Evolutionary conservation across 768 basidiomycete genomes (phyloP).

Genomic region (Lyophyllum shimeji): DNA sequence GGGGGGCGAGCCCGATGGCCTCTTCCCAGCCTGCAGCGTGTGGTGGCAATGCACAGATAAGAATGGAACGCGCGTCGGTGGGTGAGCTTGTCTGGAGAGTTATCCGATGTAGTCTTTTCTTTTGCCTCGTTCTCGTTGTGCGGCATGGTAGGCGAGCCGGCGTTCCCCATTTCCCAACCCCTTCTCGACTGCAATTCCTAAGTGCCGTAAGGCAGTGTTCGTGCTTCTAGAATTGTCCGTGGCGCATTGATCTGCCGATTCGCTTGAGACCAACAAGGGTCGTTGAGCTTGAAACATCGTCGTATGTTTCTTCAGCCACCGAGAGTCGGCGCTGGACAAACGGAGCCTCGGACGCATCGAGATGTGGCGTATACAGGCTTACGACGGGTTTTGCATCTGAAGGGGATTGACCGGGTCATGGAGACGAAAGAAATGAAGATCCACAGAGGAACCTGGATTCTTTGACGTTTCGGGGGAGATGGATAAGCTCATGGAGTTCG

Average conservation of each 20-base stretch:
- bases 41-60: conserved; percentile 57
- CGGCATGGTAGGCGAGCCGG: not conserved
- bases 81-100: not conserved
- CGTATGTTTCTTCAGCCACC: too few relatives aligned
- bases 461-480: too few relatives aligned
- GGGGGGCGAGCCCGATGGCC: conserved; percentile 62
- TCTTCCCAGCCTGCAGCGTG: conserved; percentile 56
- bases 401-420: too few relatives aligned
- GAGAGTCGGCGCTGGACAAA: too few relatives aligned
- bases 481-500: not conserved
- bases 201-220: not conserved
- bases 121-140: too few relatives aligned
- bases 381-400: too few relatives aligned
- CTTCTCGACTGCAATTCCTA: not conserved
- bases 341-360: too few relatives aligned
- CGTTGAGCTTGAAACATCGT: too few relatives aligned
- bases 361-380: too few relatives aligned
- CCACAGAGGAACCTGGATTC: too few relatives aligned
- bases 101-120: not conserved
- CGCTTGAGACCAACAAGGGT: too few relatives aligned
- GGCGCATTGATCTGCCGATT: not conserved
- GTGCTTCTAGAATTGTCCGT: not conserved
- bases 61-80: conserved; percentile 45
- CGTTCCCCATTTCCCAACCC: not conserved
- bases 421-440: too few relatives aligned